phyloP scores from a whole-genome alignment of 345 rosid genomes.

The Brassica incana region DNA sequence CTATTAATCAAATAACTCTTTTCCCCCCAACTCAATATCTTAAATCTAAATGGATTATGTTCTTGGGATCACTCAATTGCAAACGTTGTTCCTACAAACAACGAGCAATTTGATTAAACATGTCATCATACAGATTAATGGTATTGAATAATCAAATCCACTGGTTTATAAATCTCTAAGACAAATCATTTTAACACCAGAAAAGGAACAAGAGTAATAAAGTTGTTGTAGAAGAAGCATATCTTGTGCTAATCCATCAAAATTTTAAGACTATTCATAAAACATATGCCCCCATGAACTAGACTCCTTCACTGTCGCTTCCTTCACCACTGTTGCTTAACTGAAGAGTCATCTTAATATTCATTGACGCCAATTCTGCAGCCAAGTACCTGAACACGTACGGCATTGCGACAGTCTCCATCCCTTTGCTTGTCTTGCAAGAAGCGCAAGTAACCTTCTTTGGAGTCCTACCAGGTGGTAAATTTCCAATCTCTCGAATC shows the following conservation, averaged over 20 bases:
- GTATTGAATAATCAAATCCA: background rate
- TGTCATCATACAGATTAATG: background rate
- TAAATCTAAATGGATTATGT: background rate
- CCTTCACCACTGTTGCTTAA: constrained; percentile 55
- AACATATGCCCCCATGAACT: background rate
- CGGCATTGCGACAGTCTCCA: constrained; percentile 97
- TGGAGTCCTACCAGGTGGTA: constrained; percentile 69
- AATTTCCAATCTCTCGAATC: constrained; percentile 57
- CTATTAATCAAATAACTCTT: constrained; percentile 25
- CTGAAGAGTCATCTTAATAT: constrained; percentile 72
- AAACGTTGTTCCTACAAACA: background rate
- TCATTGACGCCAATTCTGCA: constrained; percentile 93
- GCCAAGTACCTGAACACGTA: constrained; percentile 88
- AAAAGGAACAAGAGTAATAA: background rate
- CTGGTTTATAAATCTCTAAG: background rate
- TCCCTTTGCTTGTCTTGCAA: constrained; percentile 81
- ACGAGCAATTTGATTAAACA: background rate
- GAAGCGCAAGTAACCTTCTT: constrained; percentile 72
- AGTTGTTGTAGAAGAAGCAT: background rate
- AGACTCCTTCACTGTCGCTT: constrained; percentile 45
- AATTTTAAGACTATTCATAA: constrained; percentile 11
- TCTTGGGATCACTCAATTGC: background rate
- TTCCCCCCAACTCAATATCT: background rate
- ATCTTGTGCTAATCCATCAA: background rate
- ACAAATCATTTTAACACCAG: background rate